Evolutionary conservation across 257 asterid genomes (phyloP).

Genomic region (Cynanchum wilfordii): DNA sequence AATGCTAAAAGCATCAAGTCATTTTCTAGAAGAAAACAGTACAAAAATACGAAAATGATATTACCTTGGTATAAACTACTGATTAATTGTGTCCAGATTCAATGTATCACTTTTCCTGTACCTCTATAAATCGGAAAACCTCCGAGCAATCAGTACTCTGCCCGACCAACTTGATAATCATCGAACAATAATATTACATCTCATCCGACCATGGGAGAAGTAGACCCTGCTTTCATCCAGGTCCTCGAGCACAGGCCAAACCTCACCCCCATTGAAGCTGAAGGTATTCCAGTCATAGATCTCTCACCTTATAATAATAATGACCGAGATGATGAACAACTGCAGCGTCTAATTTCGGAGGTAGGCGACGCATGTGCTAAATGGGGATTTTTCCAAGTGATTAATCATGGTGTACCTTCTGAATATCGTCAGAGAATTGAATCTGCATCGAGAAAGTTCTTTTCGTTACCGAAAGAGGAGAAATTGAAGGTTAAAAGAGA

Average conservation of each 20-base stretch:
- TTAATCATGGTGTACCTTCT: conserved; percentile 70
- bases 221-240: conserved; percentile 53
- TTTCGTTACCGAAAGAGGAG: conserved; percentile 50
- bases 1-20: too few relatives aligned
- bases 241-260: conserved; percentile 61
- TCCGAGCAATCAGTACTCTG: neutral
- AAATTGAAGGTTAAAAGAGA: conserved; percentile 45
- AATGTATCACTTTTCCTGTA: neutral
- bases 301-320: conserved; percentile 28
- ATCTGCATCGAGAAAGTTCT: conserved; percentile 43
- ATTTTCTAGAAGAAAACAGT: too few relatives aligned
- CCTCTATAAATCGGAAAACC: neutral
- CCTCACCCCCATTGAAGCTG: conserved; percentile 28
- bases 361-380: conserved; percentile 50
- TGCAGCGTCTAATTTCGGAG: conserved; percentile 35
- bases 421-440: conserved; percentile 40
- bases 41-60: too few relatives aligned
- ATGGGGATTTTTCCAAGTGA: conserved; percentile 82
- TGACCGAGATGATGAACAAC: conserved; percentile 5
- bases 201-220: conserved; percentile 53
- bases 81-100: neutral
- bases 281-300: conserved; percentile 63
- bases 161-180: too few relatives aligned
- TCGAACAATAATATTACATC: neutral
- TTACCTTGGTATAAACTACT: too few relatives aligned